Base-by-base conservation (phyloP, 139 green algal genomes). In the Gonium pectorale region DNA sequence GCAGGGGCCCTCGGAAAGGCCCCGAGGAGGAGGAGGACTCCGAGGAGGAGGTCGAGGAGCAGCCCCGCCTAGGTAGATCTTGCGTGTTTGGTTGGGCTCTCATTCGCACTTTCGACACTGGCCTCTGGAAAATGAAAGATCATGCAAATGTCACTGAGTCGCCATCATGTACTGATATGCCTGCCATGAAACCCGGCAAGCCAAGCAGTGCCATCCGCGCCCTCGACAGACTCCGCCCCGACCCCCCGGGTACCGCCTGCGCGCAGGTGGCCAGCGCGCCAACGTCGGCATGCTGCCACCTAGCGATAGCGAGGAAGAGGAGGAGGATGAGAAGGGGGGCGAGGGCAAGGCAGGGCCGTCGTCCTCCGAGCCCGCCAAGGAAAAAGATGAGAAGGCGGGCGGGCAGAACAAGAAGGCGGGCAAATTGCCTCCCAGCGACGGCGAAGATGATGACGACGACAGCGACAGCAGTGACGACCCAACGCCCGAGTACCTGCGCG, bases 261-360 rank as follows among this genome's bases (percentile, higher is more conserved):
- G n/a, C n/a, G n/a, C 68, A 77, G 68, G 68, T 62, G 43, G 63
- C 6, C 94, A 97, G 86, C 77, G 74, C 17, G 77, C 90, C 27
- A 97, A 74, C 6, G 94, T 90, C 24, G 94, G 94, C 60, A 92
- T 97, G 93, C 66, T 97, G 68, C 94, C 94, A 9, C 94, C 94
- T 0, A 95, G 91, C 56, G 90, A 94, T 62, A 94, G 89, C 35
- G 93, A 95, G 11, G 86, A 90, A 2, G 92, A 93, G 22, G 87
- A 86, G 24, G 88, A 89, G 22, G 92, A 92, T 33, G 49, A 71
- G 64, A 81, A 41, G 38, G 75, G 86, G 29, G 52, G 71, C 37
- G 83, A 90, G 81, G 72, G 73, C 27, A 77, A 77, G 6, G 51
- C 6, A 5, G 54, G 71, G 43, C 37, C 68, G 27, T 49, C 80